Evolutionary conservation across 2,329 filamentous ascomycete species (phyloP).

Genomic region (Phoma sp.): DNA sequence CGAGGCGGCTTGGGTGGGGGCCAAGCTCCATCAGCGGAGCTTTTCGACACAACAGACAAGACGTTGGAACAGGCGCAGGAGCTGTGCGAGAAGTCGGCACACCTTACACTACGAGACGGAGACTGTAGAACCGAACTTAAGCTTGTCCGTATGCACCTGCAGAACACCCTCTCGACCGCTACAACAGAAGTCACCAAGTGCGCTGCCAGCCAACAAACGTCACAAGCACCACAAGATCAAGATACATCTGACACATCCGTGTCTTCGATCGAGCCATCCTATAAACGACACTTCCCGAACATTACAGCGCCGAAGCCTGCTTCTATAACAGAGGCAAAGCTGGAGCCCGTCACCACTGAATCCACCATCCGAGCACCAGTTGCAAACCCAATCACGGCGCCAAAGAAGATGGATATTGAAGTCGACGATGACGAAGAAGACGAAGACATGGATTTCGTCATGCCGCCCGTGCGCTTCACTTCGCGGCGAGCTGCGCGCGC

Average conservation of each 20-base stretch:
- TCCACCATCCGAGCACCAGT: slow-evolving; percentile 7
- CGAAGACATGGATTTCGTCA: slow-evolving; percentile 41
- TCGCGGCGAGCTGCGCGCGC: slow-evolving; percentile 33
- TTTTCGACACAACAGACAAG: slow-evolving; percentile 73
- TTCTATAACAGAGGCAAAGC: slow-evolving; percentile 8
- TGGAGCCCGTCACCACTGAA: slow-evolving; percentile 10
- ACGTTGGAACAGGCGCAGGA: slow-evolving; percentile 79
- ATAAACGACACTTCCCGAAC: slow-evolving; percentile 24
- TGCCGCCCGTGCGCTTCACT: slow-evolving; percentile 46
- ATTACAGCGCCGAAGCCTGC: slow-evolving; percentile 12
- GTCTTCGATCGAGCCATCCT: slow-evolving; percentile 21
- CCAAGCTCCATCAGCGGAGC: slow-evolving; percentile 27
- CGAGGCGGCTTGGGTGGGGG: slow-evolving; percentile 14
- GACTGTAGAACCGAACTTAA: slow-evolving; percentile 80
- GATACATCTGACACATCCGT: slow-evolving; percentile 26
- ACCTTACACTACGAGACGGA: slow-evolving; percentile 86
- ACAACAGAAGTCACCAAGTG: slow-evolving; percentile 47
- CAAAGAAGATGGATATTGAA: slow-evolving; percentile 42
- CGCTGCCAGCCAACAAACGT: slow-evolving; percentile 24
- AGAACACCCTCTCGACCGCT: slow-evolving; percentile 67
- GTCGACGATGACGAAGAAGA: slow-evolving; percentile 43
- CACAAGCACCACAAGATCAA: slow-evolving; percentile 19
- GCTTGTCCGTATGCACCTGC: slow-evolving; percentile 70
- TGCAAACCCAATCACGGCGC: slow-evolving; percentile 8
- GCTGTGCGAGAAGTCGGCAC: slow-evolving; percentile 84